Percentiles rank a stretch among this genome's conserved stretches.
Evolutionary conservation across 2,329 filamentous ascomycete genomes (phyloP).

Genomic region (Sphaerostilbella broomeana): DNA sequence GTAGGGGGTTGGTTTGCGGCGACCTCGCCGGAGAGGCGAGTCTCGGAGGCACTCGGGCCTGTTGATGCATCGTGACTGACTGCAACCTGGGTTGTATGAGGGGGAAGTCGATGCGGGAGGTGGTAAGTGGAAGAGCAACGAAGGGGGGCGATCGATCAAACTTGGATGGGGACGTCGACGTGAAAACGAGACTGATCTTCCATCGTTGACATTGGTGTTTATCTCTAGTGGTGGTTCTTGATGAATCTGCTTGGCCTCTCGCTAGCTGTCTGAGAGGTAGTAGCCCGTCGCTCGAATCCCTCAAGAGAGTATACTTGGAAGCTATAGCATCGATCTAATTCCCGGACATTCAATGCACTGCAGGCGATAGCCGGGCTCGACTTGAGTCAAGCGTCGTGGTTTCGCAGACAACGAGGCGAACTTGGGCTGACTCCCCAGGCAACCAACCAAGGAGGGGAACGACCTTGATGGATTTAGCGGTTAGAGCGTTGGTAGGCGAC

Average conservation of each 20-base stretch:
- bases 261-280: constrained; percentile 3
- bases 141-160: constrained; percentile 20
- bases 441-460: constrained; percentile 4
- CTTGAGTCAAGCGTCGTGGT: constrained; percentile 11
- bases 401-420: constrained; percentile 9
- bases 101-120: not conserved
- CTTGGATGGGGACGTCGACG: constrained; percentile 26
- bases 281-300: not conserved
- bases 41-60: constrained; percentile 68
- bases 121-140: constrained; percentile 3
- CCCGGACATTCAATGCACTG: constrained; percentile 1
- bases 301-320: too few relatives aligned
- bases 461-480: constrained; percentile 6
- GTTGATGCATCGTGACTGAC: constrained; percentile 69
- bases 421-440: constrained; percentile 11
- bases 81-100: not conserved
- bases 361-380: constrained; percentile 9
- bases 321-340: constrained; percentile 6
- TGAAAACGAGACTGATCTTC: constrained; percentile 29
- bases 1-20: constrained; percentile 44
- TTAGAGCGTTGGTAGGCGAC: too few relatives aligned
- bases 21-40: constrained; percentile 67
- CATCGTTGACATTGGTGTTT: constrained; percentile 22
- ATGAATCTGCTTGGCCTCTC: constrained; percentile 8
- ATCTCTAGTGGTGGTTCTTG: not conserved